Conservation (phyloP, 176 grass and related monocot species). For the Triticum urartu region DNA sequence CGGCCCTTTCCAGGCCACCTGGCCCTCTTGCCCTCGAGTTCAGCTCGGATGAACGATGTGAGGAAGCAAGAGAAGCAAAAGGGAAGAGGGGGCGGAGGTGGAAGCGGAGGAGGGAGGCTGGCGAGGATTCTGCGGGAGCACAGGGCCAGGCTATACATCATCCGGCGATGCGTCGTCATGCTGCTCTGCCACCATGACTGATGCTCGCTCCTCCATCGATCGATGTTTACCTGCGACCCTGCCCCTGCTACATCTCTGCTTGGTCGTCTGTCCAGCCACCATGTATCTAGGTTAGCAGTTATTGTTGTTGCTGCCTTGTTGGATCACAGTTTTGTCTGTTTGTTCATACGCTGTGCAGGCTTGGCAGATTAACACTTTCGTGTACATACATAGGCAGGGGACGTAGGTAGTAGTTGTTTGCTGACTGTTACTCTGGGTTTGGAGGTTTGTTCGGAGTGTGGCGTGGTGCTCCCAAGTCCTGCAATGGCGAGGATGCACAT, state of each 20-base stretch:
- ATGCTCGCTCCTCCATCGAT: not conserved
- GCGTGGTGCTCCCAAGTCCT: slow-evolving; percentile 45
- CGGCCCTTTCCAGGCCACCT: not conserved
- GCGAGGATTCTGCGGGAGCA: slow-evolving; percentile 42
- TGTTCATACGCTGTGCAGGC: slow-evolving; percentile 8
- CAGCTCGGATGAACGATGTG: slow-evolving; percentile 38
- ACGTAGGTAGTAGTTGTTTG: not conserved
- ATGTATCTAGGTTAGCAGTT: not conserved
- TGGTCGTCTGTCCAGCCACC: not conserved
- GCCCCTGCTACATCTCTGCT: not conserved
- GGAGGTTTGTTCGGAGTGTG: not conserved
- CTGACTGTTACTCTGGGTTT: slow-evolving; percentile 19
- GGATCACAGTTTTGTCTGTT: not conserved
- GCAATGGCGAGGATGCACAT: slow-evolving; percentile 44
- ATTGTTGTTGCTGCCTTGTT: not conserved
- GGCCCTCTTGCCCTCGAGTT: not conserved
- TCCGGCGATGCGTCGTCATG: slow-evolving; percentile 63
- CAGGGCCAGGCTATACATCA: slow-evolving; percentile 50
- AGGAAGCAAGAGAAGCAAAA: slow-evolving; percentile 37
- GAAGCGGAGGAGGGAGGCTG: not conserved
- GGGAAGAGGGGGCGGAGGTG: slow-evolving; percentile 20
- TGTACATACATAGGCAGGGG: slow-evolving; percentile 15
- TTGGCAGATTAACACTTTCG: not conserved
- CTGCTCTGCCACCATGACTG: slow-evolving; percentile 71
- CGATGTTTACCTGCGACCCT: not conserved